These are phyloP conservation scores for Claviceps maximensis DNA, from an alignment of 2,329 filamentous ascomycete genomes.

Conservation along the genomic window DNA sequence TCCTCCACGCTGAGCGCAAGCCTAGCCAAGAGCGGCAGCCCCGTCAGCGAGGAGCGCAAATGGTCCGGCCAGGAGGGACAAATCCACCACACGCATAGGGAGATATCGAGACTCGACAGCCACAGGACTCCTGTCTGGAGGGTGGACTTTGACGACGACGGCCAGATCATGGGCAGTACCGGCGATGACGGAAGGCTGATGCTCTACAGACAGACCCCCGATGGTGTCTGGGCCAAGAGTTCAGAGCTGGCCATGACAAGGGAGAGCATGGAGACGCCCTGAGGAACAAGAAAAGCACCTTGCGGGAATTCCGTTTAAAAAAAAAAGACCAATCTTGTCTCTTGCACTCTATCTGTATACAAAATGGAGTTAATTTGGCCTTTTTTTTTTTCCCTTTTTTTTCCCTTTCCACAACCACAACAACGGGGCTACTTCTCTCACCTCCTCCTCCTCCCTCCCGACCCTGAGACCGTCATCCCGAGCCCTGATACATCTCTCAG, in stretches of 20 bases:
- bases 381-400: background rate
- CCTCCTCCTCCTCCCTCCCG: too few species aligned
- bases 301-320: too few species aligned
- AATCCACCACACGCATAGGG: constrained; percentile 47
- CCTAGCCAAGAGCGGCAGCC: constrained; percentile 34
- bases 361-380: too few species aligned
- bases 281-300: constrained; percentile 7
- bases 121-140: constrained; percentile 64
- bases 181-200: constrained; percentile 60
- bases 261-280: constrained; percentile 36
- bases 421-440: too few species aligned
- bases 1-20: constrained; percentile 38
- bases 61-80: constrained; percentile 50
- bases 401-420: too few species aligned
- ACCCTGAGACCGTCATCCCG: too few species aligned
- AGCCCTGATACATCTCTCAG: too few species aligned
- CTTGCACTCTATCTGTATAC: too few species aligned
- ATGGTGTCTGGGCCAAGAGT: constrained; percentile 45
- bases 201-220: constrained; percentile 47
- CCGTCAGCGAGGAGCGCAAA: constrained; percentile 28
- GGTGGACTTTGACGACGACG: constrained; percentile 56
- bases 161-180: constrained; percentile 60
- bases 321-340: background rate
- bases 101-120: constrained; percentile 53
- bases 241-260: constrained; percentile 46